Conservation (phyloP, 768 basidiomycete species). For the Rhizopogon sp. region DNA sequence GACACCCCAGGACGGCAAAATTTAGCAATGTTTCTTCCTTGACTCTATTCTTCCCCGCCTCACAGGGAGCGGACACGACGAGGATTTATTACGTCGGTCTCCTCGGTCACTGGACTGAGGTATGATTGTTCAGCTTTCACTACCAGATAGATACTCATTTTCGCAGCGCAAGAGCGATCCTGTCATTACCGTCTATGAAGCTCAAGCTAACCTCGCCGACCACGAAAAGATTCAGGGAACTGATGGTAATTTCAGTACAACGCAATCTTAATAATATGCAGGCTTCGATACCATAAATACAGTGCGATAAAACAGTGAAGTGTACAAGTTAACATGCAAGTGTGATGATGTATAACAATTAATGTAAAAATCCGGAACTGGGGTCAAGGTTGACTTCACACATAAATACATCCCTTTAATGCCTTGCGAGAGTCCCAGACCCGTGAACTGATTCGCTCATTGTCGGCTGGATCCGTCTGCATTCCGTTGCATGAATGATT, state of each 20-base stretch:
- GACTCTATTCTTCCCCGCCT: conserved; percentile 77
- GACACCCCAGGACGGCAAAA: conserved; percentile 62
- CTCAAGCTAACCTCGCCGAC: conserved; percentile 83
- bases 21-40: conserved; percentile 79
- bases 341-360: neutral
- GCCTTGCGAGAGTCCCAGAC: neutral
- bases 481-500: conserved; percentile 41
- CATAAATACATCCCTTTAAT: too few relatives aligned
- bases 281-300: neutral
- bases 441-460: conserved; percentile 5
- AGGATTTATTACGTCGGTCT: conserved; percentile 84
- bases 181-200: conserved; percentile 82
- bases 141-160: neutral
- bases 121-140: conserved; percentile 19
- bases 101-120: conserved; percentile 77
- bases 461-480: conserved; percentile 22
- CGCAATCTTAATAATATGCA: conserved; percentile 27
- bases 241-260: conserved; percentile 50
- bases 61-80: conserved; percentile 73
- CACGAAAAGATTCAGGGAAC: conserved; percentile 85
- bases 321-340: neutral
- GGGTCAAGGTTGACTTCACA: neutral
- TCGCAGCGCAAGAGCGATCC: conserved; percentile 70
- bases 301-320: neutral
- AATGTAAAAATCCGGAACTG: neutral